Evolutionary conservation across 2,329 filamentous ascomycete species (phyloP), one percentile per base, ranked within the genome.

Genomic region (Cladophialophora yegresii): DNA sequence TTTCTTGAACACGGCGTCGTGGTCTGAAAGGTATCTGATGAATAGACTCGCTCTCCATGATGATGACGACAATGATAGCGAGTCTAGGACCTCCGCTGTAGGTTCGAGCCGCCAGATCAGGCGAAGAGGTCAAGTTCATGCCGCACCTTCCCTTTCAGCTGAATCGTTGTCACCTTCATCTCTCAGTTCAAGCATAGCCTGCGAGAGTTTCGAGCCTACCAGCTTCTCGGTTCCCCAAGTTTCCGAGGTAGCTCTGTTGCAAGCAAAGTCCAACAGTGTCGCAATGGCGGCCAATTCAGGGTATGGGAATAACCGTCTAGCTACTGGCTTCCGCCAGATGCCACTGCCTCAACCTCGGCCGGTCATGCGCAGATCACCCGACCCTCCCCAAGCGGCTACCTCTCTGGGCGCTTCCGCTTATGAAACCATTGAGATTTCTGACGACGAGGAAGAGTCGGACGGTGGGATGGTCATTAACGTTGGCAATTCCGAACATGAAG

Each of bases 1-100:
- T 28, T 50, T 16, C 47, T 50, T 26, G 10, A 50, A 26, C 28
- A 30, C 33, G 58, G 58, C 50, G 20, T 49, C 55, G 28, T 33
- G 51, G n/a, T n/a, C 36, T 20, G 4, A 16, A 54, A 20, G 32
- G 32, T 20, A 54, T 13, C 23, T 6, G 63, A 65, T 55, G 69
- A 71, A 32, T 67, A 63, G 73, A 30, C 73, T 70, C 50, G 74
- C 77, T 55, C 75, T 78, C 12, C 49, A 53, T 33, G 73, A 74
- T 55, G 76, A 70, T 23, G 70, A 68, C 16, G 69, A 67, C 45
- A 68, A 68, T 13, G 69, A 67, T 47, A 68, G 68, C 60, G 76
- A 83, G 68, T 83, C 81, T 20, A 75, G 81, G 54, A 83, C 79
- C 43, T 78, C 78, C 53, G 74, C 76, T 2, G 73, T 82, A 26